Evolutionary conservation across 2,329 filamentous ascomycete genomes (phyloP), one percentile per base, ranked within the genome.

Genomic region (Periglandula ipomoeae): DNA sequence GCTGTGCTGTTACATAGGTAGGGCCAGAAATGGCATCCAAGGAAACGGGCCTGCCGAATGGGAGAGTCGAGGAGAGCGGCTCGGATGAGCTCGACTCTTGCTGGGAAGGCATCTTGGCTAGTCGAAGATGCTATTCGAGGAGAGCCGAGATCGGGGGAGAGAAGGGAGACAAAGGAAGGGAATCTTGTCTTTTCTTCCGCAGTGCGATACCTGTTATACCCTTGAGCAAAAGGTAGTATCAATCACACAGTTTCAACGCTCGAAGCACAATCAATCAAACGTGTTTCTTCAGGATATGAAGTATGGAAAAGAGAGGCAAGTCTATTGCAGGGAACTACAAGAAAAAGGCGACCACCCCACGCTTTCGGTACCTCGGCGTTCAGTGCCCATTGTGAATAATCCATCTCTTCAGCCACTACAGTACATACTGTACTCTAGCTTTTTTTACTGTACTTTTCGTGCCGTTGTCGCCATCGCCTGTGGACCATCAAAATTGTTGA

Each of bases 1-100:
- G 82, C 71, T 98, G 93, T 26, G 89, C 87, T 37, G 91, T 97
- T 53, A 91, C 79, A 70, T 98, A 98, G 49, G 87, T 93, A 56
- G 91, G 87, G 15, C 91, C 93, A 52, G 79, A 83, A 66, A 97
- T 87, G 59, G 76, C 72, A 30, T 74, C 66, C 51, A 81, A 65
- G 22, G 75, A 53, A 40, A 81, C 72, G 46, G 67, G 65, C 64
- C 79, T 74, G 53, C 78, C 78, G 46, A 81, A 80, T 17, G 78
- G 77, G 20, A 81, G 68, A 50, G 68, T 75, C 38, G 77, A 74
- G 26, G 77, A 78, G 56, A 70, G 51, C 56, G 66, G 68, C 54
- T 62, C 64, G 56, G 70, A 68, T 50, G 61, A n/a, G n/a, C 57
- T 59, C 52, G 65, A 61, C 52, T 69, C 66, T 34, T 68, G 62